Percentiles rank a stretch among this genome's conserved stretches.
phyloP scores from a whole-genome alignment of 2,329 filamentous ascomycete species.

The Byssothecium circinans region DNA sequence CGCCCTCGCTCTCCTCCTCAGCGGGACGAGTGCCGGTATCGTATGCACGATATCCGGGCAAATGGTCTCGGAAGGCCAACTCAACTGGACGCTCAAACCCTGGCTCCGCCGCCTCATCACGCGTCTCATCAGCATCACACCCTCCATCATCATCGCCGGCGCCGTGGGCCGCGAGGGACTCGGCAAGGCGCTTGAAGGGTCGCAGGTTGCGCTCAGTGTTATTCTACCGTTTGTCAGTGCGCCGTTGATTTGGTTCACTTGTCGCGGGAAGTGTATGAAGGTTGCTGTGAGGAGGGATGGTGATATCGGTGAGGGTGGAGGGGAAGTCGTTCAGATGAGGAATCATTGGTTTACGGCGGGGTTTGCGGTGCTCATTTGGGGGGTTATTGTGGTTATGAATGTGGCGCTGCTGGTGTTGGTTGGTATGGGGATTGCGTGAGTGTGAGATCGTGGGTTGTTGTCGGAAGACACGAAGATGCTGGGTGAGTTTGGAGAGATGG shows the following conservation, averaged over 20 bases:
- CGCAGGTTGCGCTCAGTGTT: conserved; percentile 76
- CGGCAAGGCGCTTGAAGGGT: conserved; percentile 70
- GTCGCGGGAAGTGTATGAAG: conserved; percentile 77
- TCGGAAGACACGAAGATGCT: too few relatives aligned
- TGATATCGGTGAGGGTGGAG: conserved; percentile 19
- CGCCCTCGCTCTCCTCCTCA: conserved; percentile 76
- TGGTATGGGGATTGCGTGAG: conserved; percentile 51
- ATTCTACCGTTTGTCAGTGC: conserved; percentile 82
- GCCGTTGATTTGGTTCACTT: conserved; percentile 84
- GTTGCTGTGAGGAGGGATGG: conserved; percentile 49
- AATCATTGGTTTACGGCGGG: conserved; percentile 68
- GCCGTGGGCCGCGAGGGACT: conserved; percentile 73
- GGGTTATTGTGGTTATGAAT: conserved; percentile 76
- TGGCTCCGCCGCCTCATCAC: conserved; percentile 81
- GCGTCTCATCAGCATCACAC: conserved; percentile 76
- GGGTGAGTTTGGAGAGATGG: background rate
- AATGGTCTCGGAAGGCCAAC: conserved; percentile 82
- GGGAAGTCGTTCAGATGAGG: conserved; percentile 60
- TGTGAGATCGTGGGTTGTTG: too few relatives aligned
- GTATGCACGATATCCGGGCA: conserved; percentile 89
- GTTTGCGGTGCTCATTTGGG: conserved; percentile 67
- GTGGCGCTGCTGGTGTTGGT: conserved; percentile 70
- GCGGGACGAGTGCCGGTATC: conserved; percentile 78
- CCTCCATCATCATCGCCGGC: conserved; percentile 79
- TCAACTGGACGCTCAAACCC: conserved; percentile 72